Percentiles rank a stretch among this genome's conserved stretches.
These are phyloP conservation scores for Talaromyces rugulosus DNA, from an alignment of 2,329 filamentous ascomycete genomes.

Conservation along the genomic window DNA sequence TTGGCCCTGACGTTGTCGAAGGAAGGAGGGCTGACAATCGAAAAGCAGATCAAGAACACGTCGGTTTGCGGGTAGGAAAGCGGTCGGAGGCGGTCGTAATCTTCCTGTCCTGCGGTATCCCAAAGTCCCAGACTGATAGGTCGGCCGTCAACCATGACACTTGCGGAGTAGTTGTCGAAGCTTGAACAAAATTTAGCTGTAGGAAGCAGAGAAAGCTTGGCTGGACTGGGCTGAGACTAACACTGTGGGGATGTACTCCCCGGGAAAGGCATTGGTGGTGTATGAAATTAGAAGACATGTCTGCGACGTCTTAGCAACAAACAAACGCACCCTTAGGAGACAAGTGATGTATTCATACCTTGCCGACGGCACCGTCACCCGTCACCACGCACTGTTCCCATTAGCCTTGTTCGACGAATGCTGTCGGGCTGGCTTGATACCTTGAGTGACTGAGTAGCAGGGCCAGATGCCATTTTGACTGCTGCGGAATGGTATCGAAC, in stretches of 20 bases:
- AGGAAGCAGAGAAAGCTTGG: constrained; percentile 3
- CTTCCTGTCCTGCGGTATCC: constrained; percentile 98
- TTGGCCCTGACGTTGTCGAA: constrained; percentile 99
- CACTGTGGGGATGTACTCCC: constrained; percentile 98
- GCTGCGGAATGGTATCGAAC: constrained; percentile 6
- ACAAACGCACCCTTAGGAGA: background rate
- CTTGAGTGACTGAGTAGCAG: constrained; percentile 87
- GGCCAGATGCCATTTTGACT: constrained; percentile 67
- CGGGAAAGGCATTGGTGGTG: constrained; percentile 99
- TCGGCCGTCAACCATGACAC: constrained; percentile 98
- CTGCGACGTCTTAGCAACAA: constrained; percentile 43
- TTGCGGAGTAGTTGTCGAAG: constrained; percentile 98
- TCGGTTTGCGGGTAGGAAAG: constrained; percentile 98
- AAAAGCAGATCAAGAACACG: constrained; percentile 97
- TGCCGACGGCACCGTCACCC: constrained; percentile 97
- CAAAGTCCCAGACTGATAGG: constrained; percentile 94
- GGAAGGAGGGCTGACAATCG: constrained; percentile 92
- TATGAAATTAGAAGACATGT: constrained; percentile 99
- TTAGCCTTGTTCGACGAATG: constrained; percentile 26
- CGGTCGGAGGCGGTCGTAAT: constrained; percentile 92
- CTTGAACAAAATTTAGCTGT: constrained; percentile 43
- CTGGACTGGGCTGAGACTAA: constrained; percentile 22
- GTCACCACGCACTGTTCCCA: constrained; percentile 85
- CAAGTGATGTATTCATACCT: constrained; percentile 57
- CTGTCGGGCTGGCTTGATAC: constrained; percentile 46